phyloP scores from a whole-genome alignment of 1,284 basidiomycete genomes.

The Phlebopus sp. region DNA sequence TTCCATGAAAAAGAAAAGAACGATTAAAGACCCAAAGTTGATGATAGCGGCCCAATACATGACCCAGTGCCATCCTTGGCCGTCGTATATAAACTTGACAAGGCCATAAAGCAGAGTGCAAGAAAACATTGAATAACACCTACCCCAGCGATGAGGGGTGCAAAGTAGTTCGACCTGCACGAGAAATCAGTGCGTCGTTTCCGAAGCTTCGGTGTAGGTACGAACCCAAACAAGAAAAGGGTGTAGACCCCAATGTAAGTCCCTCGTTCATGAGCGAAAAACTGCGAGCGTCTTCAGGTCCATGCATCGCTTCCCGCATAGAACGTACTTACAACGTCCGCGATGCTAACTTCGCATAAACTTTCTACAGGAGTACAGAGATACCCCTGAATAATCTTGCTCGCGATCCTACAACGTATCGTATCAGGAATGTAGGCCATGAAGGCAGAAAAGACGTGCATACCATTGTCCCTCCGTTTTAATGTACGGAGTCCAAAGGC shows the following conservation, averaged over 20 bases:
- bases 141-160: constrained; percentile 17
- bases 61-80: constrained; percentile 20
- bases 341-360: constrained; percentile 17
- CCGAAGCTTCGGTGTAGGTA: background rate
- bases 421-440: background rate
- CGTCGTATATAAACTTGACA: constrained; percentile 15
- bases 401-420: constrained; percentile 11
- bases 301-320: background rate
- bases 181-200: background rate
- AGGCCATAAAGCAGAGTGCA: background rate
- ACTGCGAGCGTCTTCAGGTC: constrained; percentile 6
- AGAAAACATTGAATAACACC: background rate
- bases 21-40: constrained; percentile 12
- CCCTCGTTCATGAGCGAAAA: constrained; percentile 17
- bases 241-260: constrained; percentile 18
- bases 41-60: constrained; percentile 21
- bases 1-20: constrained; percentile 18
- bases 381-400: constrained; percentile 16
- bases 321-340: constrained; percentile 13
- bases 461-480: constrained; percentile 17
- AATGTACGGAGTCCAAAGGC: constrained; percentile 16
- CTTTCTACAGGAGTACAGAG: constrained; percentile 19
- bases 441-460: background rate
- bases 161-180: constrained; percentile 17
- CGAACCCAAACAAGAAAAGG: constrained; percentile 15